phyloP scores from a whole-genome alignment of 2,329 filamentous ascomycete species.

The Neonectria coccinea region DNA sequence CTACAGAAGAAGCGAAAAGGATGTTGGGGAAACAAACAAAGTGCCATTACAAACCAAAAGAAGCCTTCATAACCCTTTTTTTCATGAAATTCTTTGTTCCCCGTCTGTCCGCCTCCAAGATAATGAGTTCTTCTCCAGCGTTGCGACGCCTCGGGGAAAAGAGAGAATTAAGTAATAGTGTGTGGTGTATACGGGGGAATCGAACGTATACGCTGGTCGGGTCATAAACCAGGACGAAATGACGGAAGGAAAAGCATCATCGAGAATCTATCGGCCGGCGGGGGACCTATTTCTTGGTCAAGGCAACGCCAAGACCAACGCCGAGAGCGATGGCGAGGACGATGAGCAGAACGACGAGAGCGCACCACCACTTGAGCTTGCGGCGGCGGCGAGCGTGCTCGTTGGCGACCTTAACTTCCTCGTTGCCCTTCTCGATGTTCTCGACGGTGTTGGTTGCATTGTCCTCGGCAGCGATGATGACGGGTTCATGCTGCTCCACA shows the following conservation, averaged over 20 bases:
- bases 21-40: conserved; percentile 21
- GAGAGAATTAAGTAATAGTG: conserved; percentile 42
- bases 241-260: conserved; percentile 20
- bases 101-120: conserved; percentile 27
- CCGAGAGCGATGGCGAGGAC: conserved; percentile 66
- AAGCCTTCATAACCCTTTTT: conserved; percentile 33
- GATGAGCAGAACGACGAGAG: conserved; percentile 70
- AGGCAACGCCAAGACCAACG: conserved; percentile 64
- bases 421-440: conserved; percentile 76
- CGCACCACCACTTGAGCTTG: conserved; percentile 86
- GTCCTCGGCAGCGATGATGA: conserved; percentile 71
- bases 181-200: conserved; percentile 30
- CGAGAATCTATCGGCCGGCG: conserved; percentile 40
- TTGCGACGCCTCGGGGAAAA: conserved; percentile 32
- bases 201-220: conserved; percentile 33
- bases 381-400: conserved; percentile 73
- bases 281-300: conserved; percentile 48
- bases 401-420: conserved; percentile 76
- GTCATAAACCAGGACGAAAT: conserved; percentile 18
- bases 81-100: conserved; percentile 31
- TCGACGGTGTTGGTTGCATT: conserved; percentile 74
- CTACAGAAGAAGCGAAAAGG: conserved; percentile 38
- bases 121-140: conserved; percentile 28
- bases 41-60: conserved; percentile 25
- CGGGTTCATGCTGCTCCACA: conserved; percentile 77